A percentile compares a stretch with the other conserved stretches of the same genome.
Conservation (phyloP, 257 asterid species). For the Nicotiana knightiana region DNA sequence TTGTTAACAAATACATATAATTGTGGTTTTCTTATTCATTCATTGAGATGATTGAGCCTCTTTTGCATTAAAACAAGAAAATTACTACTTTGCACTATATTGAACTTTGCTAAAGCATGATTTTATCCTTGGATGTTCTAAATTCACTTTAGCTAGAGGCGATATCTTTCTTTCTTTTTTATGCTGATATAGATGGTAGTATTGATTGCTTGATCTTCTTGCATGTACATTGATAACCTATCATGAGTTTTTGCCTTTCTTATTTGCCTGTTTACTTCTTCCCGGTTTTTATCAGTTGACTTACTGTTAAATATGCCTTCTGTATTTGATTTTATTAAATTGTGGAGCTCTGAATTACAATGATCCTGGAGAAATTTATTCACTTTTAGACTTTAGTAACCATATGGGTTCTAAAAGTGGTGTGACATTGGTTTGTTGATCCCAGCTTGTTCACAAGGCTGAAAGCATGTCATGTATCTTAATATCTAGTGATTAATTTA, state of each 20-base stretch:
- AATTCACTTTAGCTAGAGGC: neutral
- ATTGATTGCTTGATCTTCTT: neutral
- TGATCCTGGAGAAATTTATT: neutral
- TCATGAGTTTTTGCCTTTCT: neutral
- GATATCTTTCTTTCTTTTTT: neutral
- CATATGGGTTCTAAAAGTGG: neutral
- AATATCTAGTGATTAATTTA: neutral
- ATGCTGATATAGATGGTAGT: neutral
- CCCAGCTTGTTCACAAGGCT: neutral
- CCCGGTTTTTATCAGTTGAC: neutral
- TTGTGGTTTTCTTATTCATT: neutral
- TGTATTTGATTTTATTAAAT: neutral
- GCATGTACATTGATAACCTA: neutral
- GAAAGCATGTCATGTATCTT: neutral
- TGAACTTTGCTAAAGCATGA: neutral
- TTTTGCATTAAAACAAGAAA: neutral
- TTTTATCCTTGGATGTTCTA: neutral
- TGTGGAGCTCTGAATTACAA: too few species aligned
- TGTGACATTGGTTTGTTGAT: neutral
- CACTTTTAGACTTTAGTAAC: too few species aligned
- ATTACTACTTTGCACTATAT: neutral
- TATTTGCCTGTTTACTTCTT: neutral
- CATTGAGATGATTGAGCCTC: neutral
- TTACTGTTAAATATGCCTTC: neutral
- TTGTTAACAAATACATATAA: neutral